Evolutionary conservation across 805 yeast genomes (phyloP).

Genomic region (Saccharomycopsis sp.): DNA sequence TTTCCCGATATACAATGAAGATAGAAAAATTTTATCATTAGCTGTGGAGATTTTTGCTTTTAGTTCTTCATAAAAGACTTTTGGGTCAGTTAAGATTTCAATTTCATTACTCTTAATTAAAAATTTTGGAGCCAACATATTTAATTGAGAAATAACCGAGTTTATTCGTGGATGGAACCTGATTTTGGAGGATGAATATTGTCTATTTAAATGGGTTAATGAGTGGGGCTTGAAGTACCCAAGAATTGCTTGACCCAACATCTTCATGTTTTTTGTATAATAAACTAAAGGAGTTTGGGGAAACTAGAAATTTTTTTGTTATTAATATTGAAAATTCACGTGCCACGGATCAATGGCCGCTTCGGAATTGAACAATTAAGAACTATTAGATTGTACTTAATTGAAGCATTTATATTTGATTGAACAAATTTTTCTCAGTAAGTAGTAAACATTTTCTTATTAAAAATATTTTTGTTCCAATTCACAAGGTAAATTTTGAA

Average conservation of each 20-base stretch:
- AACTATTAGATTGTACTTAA: no score
- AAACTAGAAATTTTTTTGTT: no score
- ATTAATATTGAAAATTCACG: no score
- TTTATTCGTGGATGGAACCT: constrained; percentile 35
- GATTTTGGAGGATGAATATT: constrained; percentile 5
- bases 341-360: no score
- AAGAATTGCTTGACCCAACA: constrained; percentile 2
- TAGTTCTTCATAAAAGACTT: constrained; percentile 56
- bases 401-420: no score
- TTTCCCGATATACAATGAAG: constrained; percentile 82
- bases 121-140: constrained; percentile 59
- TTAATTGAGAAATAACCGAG: constrained; percentile 41
- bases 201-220: not conserved
- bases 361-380: no score
- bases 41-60: constrained; percentile 56
- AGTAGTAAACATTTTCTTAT: no score
- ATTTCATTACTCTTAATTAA: constrained; percentile 45
- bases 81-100: constrained; percentile 54
- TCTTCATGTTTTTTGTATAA: not conserved
- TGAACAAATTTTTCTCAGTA: no score
- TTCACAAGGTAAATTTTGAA: no score
- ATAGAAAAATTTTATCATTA: constrained; percentile 58
- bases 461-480: no score
- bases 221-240: constrained; percentile 1
- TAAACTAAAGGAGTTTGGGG: no score